phyloP scores from a whole-genome alignment of 768 basidiomycete genomes.

The Phaffia australis region DNA sequence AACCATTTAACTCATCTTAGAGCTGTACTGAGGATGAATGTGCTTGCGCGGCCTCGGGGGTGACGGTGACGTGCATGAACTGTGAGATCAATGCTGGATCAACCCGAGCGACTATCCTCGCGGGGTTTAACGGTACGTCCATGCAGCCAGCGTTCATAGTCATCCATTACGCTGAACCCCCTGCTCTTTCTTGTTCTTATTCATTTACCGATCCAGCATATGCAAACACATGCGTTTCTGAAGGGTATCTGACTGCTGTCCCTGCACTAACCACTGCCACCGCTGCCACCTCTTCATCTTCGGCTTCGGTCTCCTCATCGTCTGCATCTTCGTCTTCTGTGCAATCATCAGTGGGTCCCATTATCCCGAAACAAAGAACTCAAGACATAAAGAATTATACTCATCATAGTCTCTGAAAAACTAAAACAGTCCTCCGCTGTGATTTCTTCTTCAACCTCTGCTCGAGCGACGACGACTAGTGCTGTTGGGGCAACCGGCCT shows the following conservation, averaged over 20 bases:
- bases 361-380: too few relatives aligned
- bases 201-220: constrained; percentile 1
- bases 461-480: neutral
- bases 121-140: constrained; percentile 10
- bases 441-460: neutral
- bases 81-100: constrained; percentile 8
- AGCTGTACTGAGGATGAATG: constrained; percentile 16
- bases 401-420: too few relatives aligned
- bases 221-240: constrained; percentile 13
- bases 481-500: neutral
- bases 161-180: neutral
- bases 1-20: neutral
- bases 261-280: neutral
- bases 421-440: too few relatives aligned
- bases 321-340: neutral
- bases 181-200: neutral
- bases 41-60: constrained; percentile 13
- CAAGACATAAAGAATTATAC: too few relatives aligned
- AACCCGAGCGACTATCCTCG: constrained; percentile 1
- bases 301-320: constrained; percentile 1
- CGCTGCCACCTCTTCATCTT: neutral
- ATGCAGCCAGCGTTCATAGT: neutral
- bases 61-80: constrained; percentile 22
- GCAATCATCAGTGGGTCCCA: neutral
- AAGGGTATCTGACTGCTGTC: constrained; percentile 8